These are phyloP conservation scores for Neurospora tetrasperma DNA, from an alignment of 495 filamentous ascomycete species.

Conservation along the genomic window DNA sequence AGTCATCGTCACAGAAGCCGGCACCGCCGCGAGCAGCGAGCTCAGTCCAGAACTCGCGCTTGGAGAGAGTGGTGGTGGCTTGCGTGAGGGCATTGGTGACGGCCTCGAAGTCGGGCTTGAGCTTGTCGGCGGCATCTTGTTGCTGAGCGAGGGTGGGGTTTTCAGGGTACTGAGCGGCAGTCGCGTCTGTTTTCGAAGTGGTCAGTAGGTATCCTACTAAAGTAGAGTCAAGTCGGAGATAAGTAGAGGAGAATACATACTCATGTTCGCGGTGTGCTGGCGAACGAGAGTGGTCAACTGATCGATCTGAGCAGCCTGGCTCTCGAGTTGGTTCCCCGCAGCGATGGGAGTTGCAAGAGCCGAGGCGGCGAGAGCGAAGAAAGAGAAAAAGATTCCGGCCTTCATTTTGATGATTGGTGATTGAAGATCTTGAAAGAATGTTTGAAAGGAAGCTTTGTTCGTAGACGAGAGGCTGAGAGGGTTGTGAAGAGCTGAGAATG, in stretches of 20 bases:
- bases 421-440: background rate
- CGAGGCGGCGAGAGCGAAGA: constrained; percentile 27
- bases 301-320: constrained; percentile 24
- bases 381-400: constrained; percentile 20
- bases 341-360: constrained; percentile 25
- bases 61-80: constrained; percentile 17
- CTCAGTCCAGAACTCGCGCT: constrained; percentile 19
- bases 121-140: constrained; percentile 14
- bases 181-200: constrained; percentile 12
- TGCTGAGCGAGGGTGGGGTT: constrained; percentile 16
- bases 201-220: background rate
- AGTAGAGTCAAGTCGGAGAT: background rate
- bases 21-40: constrained; percentile 1
- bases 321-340: constrained; percentile 17
- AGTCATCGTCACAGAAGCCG: constrained; percentile 7
- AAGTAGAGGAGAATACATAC: constrained; percentile 11
- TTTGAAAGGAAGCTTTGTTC: background rate
- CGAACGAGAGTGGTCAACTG: constrained; percentile 20
- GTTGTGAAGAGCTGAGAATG: background rate
- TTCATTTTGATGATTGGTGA: constrained; percentile 23
- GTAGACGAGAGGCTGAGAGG: background rate
- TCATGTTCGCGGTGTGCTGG: constrained; percentile 27
- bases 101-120: constrained; percentile 25
- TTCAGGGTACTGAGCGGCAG: constrained; percentile 18
- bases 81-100: constrained; percentile 23